Evolutionary conservation across 2,329 filamentous ascomycete species (phyloP).

Genomic region (Penicillium sp.): DNA sequence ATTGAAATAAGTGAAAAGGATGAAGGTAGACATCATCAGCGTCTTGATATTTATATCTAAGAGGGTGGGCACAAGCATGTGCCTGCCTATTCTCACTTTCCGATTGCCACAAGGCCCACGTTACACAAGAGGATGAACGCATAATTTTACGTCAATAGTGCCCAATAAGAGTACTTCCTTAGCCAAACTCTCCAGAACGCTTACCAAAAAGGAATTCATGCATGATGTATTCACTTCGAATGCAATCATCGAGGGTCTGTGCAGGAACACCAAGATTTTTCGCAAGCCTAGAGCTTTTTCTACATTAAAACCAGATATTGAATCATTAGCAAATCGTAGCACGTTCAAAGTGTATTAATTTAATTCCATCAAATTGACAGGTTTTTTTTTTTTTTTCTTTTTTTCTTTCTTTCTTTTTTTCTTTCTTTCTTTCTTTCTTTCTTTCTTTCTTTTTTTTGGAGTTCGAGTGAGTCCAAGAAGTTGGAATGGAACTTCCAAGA

Average conservation of each 20-base stretch:
- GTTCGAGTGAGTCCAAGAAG: too few species aligned
- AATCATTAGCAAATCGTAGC: background rate
- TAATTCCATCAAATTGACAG: too few species aligned
- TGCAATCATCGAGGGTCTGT: background rate
- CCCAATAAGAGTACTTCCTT: background rate
- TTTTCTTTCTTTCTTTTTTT: too few species aligned
- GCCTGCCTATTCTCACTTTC: background rate
- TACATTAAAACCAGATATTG: background rate
- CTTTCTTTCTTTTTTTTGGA: too few species aligned
- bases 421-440: too few species aligned
- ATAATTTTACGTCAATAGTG: background rate
- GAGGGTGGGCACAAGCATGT: background rate
- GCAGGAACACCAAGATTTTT: background rate
- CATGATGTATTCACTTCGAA: background rate
- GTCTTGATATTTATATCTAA: background rate
- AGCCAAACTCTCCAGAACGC: background rate
- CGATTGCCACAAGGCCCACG: background rate
- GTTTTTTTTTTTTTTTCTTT: too few species aligned
- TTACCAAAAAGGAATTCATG: background rate
- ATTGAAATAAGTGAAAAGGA: background rate
- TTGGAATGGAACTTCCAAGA: background rate
- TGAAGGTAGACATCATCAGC: background rate
- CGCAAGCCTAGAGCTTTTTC: background rate
- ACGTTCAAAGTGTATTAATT: background rate
- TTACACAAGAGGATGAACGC: background rate